phyloP scores from a whole-genome alignment of 2,329 filamentous ascomycete species.

The Fusarium sp. region DNA sequence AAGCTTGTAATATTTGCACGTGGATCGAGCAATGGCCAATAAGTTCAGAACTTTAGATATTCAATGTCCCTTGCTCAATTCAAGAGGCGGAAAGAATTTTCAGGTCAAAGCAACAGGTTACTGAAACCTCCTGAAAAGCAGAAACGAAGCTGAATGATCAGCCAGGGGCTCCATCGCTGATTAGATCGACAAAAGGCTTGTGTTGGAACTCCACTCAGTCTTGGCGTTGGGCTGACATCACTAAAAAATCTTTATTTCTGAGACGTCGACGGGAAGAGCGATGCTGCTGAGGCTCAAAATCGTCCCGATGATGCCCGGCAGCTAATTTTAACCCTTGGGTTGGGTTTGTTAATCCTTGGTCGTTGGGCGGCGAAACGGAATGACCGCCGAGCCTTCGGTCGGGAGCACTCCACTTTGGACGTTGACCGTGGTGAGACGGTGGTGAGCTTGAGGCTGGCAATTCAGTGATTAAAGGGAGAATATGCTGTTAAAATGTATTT shows the following conservation, averaged over 20 bases:
- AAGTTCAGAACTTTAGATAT: neutral
- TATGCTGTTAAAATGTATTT: neutral
- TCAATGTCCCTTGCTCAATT: neutral
- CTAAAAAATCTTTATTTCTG: neutral
- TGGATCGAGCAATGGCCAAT: neutral
- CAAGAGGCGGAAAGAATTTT: neutral
- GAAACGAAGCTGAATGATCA: neutral
- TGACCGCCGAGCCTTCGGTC: constrained; percentile 20
- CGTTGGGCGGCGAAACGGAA: constrained; percentile 34
- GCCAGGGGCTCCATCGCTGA: neutral
- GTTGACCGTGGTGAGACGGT: constrained; percentile 4
- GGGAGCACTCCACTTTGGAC: constrained; percentile 12
- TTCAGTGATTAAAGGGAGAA: too few relatives aligned
- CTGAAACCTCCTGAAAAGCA: neutral
- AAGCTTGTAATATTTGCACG: neutral
- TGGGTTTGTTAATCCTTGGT: constrained; percentile 14
- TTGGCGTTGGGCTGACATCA: neutral
- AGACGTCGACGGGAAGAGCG: neutral
- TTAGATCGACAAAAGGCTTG: neutral
- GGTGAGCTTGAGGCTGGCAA: too few relatives aligned
- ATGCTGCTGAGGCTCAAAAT: constrained; percentile 4
- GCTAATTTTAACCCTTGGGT: constrained; percentile 29
- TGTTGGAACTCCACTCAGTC: neutral
- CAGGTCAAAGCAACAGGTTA: neutral
- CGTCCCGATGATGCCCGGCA: constrained; percentile 21